Evolutionary conservation across 768 basidiomycete species (phyloP).

Genomic region (Sarcodon aspratus): DNA sequence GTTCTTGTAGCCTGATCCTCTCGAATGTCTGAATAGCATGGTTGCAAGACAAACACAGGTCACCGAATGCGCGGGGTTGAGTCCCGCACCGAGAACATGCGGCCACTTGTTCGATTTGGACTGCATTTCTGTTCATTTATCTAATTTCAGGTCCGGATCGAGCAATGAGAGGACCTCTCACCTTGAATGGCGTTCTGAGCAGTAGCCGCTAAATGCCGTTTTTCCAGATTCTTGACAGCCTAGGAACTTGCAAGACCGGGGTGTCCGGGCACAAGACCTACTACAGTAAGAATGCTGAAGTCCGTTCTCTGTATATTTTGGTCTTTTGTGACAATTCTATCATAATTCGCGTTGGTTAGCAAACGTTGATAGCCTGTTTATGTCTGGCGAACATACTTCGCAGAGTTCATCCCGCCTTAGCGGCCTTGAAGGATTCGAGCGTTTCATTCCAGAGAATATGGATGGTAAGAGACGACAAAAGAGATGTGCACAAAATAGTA

Average conservation of each 20-base stretch:
- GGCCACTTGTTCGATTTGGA: conserved; percentile 33
- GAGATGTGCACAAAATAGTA: no score
- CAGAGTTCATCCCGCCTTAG: no score
- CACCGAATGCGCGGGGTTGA: conserved; percentile 33
- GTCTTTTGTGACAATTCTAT: conserved; percentile 47
- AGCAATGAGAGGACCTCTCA: conserved; percentile 15
- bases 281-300: conserved; percentile 48
- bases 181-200: conserved; percentile 50
- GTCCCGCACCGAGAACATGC: conserved; percentile 37
- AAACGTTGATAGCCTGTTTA: no score
- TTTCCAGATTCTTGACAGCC: conserved; percentile 42
- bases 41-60: conserved; percentile 40
- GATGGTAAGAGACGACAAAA: no score
- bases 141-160: conserved; percentile 3
- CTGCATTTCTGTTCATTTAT: conserved; percentile 32
- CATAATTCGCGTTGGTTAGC: no score
- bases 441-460: no score
- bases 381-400: no score
- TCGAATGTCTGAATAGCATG: conserved; percentile 22
- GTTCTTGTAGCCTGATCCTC: conserved; percentile 35
- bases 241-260: conserved; percentile 31
- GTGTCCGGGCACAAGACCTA: conserved; percentile 43
- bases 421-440: no score
- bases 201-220: conserved; percentile 40
- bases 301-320: conserved; percentile 56